These are phyloP conservation scores for Chernovozyma sophiae-reginae DNA, from an alignment of 1,139 yeast genomes.

Conservation along the genomic window DNA sequence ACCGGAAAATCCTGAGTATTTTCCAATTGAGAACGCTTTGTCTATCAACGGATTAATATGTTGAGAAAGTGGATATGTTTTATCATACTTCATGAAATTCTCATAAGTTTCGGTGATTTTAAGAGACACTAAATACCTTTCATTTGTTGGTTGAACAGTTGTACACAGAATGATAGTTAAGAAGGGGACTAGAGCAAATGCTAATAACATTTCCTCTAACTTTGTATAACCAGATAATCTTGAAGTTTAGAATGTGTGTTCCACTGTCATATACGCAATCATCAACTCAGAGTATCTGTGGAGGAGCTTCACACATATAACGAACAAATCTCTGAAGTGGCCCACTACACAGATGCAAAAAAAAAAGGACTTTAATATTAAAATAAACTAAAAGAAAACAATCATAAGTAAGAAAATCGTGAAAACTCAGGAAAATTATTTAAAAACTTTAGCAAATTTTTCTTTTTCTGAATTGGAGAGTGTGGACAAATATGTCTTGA, in stretches of 20 bases:
- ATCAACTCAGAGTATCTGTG: too few species aligned
- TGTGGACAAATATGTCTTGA: constrained; percentile 57
- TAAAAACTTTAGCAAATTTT: constrained; percentile 36
- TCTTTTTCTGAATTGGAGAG: constrained; percentile 61
- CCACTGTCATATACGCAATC: too few species aligned
- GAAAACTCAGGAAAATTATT: constrained; percentile 11
- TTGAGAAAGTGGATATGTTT: constrained; percentile 25
- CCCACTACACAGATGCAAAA: too few species aligned
- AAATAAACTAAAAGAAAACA: neutral
- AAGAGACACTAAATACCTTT: constrained; percentile 22
- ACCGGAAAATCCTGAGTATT: constrained; percentile 62
- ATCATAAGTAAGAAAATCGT: neutral
- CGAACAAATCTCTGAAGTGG: too few species aligned
- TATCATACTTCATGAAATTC: constrained; percentile 35
- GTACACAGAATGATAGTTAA: too few species aligned
- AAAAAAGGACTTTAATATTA: too few species aligned
- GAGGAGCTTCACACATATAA: too few species aligned
- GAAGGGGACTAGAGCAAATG: too few species aligned
- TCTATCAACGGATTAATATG: constrained; percentile 43
- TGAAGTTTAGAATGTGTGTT: too few species aligned
- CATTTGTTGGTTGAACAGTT: too few species aligned
- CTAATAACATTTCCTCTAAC: neutral
- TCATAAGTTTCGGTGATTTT: constrained; percentile 30
- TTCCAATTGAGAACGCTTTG: constrained; percentile 52
- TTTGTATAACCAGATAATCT: neutral